Percentiles rank a stretch among this genome's conserved stretches.
Conservation (phyloP, 257 asterid species). For the Pogostemon cablin region DNA sequence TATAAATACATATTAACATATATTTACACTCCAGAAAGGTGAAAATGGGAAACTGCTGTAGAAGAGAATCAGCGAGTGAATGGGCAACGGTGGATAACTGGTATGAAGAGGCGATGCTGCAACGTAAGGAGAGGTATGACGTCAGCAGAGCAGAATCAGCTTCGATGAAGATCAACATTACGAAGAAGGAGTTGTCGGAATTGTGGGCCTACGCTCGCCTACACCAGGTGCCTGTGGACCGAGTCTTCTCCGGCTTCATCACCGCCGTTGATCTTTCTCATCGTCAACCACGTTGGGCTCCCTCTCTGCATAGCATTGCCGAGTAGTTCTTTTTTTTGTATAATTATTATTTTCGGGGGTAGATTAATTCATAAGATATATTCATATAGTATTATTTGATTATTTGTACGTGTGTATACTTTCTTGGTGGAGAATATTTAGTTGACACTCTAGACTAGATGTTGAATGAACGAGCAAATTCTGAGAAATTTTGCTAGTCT, state of each 20-base stretch:
- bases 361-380: no score
- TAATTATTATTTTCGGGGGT: neutral
- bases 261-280: constrained; percentile 27
- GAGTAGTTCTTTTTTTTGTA: constrained; percentile 28
- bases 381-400: no score
- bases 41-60: constrained; percentile 53
- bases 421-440: neutral
- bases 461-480: neutral
- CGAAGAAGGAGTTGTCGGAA: constrained; percentile 51
- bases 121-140: neutral
- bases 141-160: neutral
- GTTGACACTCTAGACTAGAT: neutral
- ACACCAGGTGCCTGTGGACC: constrained; percentile 48
- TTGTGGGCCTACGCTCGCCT: constrained; percentile 40
- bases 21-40: neutral
- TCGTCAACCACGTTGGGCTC: constrained; percentile 48
- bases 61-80: constrained; percentile 34
- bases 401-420: neutral
- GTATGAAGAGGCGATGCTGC: neutral
- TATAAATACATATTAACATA: neutral
- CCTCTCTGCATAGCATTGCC: constrained; percentile 55
- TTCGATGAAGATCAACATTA: constrained; percentile 48
- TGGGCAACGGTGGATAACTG: constrained; percentile 41
- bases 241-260: constrained; percentile 41
- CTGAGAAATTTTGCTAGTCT: neutral